phyloP scores from a whole-genome alignment of 1,284 basidiomycete genomes.

The Cutaneotrichosporon cyanovorans region DNA sequence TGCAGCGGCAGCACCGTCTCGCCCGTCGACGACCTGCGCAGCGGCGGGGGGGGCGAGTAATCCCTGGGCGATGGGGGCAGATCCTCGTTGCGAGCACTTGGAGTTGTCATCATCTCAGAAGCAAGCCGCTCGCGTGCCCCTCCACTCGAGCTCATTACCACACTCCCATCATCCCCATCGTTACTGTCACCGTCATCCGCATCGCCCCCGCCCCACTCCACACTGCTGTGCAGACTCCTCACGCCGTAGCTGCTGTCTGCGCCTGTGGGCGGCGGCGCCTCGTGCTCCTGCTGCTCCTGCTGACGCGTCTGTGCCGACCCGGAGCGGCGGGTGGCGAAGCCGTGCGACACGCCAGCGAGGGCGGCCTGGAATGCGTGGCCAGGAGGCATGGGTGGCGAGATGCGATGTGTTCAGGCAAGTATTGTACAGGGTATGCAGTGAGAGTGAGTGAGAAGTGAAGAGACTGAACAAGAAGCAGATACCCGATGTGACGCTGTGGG shows the following conservation, averaged over 20 bases:
- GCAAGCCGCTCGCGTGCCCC: not conserved
- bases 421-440: too few relatives aligned
- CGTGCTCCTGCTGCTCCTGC: not conserved
- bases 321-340: slow-evolving; percentile 16
- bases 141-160: too few relatives aligned
- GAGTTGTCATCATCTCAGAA: not conserved
- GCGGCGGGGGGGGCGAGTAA: too few relatives aligned
- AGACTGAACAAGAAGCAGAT: too few relatives aligned
- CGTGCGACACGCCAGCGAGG: slow-evolving; percentile 5
- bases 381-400: not conserved
- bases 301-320: not conserved
- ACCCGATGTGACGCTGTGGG: too few relatives aligned
- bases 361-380: slow-evolving; percentile 9
- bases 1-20: too few relatives aligned
- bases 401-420: too few relatives aligned
- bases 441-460: too few relatives aligned
- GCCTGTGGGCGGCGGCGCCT: slow-evolving; percentile 12
- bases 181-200: not conserved
- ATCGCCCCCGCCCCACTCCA: slow-evolving; percentile 1
- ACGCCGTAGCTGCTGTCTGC: slow-evolving; percentile 27
- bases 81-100: not conserved
- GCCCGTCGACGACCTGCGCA: too few relatives aligned
- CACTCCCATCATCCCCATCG: not conserved
- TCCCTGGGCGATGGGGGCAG: too few relatives aligned
- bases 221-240: slow-evolving; percentile 21